Percentiles rank a stretch among this genome's conserved stretches.
Conservation (phyloP, 1,139 yeast genomes). For the Yamadazyma atlantica region DNA sequence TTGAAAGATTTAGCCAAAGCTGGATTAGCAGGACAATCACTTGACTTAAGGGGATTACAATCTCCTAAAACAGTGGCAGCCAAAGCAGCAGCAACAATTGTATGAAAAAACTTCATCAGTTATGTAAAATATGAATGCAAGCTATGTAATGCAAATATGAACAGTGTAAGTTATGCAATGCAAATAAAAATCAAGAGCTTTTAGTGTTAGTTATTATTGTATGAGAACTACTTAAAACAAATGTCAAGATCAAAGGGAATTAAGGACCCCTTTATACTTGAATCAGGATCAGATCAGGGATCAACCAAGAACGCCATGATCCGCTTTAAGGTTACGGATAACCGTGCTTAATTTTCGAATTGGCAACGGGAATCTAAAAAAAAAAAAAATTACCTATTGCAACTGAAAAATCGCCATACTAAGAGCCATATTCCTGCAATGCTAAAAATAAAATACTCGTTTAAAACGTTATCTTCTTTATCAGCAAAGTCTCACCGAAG, state of each 20-base stretch:
- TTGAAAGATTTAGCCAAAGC: constrained; percentile 58
- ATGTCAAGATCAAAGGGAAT: constrained; percentile 1
- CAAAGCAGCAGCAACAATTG: constrained; percentile 10
- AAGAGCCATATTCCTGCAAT: neutral
- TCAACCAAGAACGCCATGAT: neutral
- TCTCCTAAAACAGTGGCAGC: constrained; percentile 9
- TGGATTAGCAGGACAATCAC: constrained; percentile 39
- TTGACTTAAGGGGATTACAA: constrained; percentile 35
- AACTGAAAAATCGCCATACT: neutral
- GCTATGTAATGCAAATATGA: too few relatives aligned
- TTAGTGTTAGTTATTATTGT: neutral
- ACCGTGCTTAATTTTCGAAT: neutral
- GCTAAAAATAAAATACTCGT: neutral
- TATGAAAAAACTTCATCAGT: constrained; percentile 10
- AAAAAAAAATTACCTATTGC: neutral
- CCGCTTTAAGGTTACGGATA: neutral
- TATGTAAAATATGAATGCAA: too few relatives aligned
- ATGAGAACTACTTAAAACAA: neutral
- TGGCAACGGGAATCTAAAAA: neutral
- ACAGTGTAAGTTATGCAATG: too few relatives aligned
- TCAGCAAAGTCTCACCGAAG: neutral
- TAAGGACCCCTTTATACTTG: constrained; percentile 4
- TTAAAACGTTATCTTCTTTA: neutral
- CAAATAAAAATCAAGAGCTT: too few relatives aligned
- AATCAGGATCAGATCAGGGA: neutral